Evolutionary conservation across 1,139 yeast species (phyloP), one percentile per base, ranked within the genome.

Genomic region (Scheffersomyces segobiensis): DNA sequence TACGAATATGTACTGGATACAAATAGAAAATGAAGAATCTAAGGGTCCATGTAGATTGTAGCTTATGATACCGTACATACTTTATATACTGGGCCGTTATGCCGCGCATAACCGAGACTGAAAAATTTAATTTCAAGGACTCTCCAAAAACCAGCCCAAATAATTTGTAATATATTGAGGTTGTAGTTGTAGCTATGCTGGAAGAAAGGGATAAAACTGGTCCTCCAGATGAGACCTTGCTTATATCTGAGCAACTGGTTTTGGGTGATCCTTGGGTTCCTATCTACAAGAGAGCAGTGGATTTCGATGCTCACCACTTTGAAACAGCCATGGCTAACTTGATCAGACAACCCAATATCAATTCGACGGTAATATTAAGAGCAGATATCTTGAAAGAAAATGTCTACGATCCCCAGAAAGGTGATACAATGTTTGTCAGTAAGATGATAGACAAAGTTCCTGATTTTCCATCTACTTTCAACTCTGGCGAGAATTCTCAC

Each of bases 361-460:
- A 93, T 72, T 93, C 98, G 8, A 90, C 98, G 0, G 96, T 92
- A 42, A 89, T 93, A 49, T 78, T 93, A 77, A 78, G 98, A 66
- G 97, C 98, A 0, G 98, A 93, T 72, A 86, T 93, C 32, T 73
- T 93, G 53, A 77, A 79, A 53, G 93, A 89, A 64, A 78, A 76
- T 57, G 71, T 70, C 2, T 85, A 77, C 66, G 80, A 75, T 47
- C 75, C 79, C 5, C 67, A 65, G 22, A 65, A 69, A 56, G 81
- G 81, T 2, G 77, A 76, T 24, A 72, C 73, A 57, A 71, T 66
- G 46, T 74, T 68, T 61, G 67, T 68, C 21, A 78, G 81, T 59
- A 77, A 76, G 55, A 59, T 73, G 48, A 73, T 77, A 1, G 66
- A 71, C 22, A 62, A 72, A 42, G 60, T 72, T n/a, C 84, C 78